These are phyloP conservation scores for Penicillium verrucosum DNA, from an alignment of 2,329 filamentous ascomycete genomes.

Conservation along the genomic window DNA sequence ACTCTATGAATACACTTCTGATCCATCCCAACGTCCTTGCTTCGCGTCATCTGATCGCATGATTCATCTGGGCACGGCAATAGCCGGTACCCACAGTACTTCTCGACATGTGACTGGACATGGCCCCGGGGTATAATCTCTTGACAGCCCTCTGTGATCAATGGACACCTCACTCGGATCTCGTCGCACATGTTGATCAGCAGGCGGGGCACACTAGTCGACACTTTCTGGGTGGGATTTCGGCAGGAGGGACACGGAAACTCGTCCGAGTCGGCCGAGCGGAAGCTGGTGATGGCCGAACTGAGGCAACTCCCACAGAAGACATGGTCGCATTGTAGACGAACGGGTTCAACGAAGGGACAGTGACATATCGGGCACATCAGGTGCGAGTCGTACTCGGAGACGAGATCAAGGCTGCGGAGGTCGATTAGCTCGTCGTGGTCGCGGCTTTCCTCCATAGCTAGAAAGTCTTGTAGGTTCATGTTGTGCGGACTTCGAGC, in stretches of 20 bases:
- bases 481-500: conserved; percentile 18
- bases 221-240: conserved; percentile 39
- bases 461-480: conserved; percentile 33
- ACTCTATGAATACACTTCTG: conserved; percentile 52
- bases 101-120: conserved; percentile 58
- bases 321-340: conserved; percentile 60
- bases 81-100: conserved; percentile 56
- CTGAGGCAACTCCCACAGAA: conserved; percentile 61
- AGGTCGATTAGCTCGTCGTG: conserved; percentile 49
- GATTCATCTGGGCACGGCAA: conserved; percentile 51
- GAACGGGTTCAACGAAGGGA: conserved; percentile 58
- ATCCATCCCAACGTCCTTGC: conserved; percentile 53
- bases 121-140: conserved; percentile 54
- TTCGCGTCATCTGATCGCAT: conserved; percentile 53
- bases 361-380: conserved; percentile 64
- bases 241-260: conserved; percentile 59
- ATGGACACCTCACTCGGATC: conserved; percentile 58
- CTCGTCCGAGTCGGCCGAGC: conserved; percentile 29
- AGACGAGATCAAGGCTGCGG: conserved; percentile 57
- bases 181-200: conserved; percentile 62
- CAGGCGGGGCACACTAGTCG: conserved; percentile 51
- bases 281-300: conserved; percentile 43
- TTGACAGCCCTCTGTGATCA: conserved; percentile 52
- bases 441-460: conserved; percentile 29
- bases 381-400: conserved; percentile 56